Evolutionary conservation across 306 rosid genomes (phyloP).

Genomic region (Prunus persica): Prunus_persica_NCBIv2 NC_034009.1:41821001-41821500

Average conservation of each 20-base stretch:
- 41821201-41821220: background rate
- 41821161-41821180: too few relatives aligned
- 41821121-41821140: too few relatives aligned
- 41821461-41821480: conserved; percentile 1
- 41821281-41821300: too few relatives aligned
- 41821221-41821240: background rate
- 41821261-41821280: background rate
- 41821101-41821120: too few relatives aligned
- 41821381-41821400: background rate
- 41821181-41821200: background rate
- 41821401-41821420: background rate
- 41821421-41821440: background rate
- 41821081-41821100: background rate
- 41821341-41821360: conserved; percentile 21
- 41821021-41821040: background rate
- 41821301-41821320: background rate
- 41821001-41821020: background rate
- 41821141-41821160: too few relatives aligned
- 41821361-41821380: background rate
- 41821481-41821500: background rate
- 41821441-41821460: background rate
- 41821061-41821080: background rate
- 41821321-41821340: conserved; percentile 9
- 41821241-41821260: background rate
- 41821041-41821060: background rate